Evolutionary conservation across 2,329 filamentous ascomycete genomes (phyloP), one percentile per base, ranked within the genome.

Genomic region (Cladophialophora chaetospira): DNA sequence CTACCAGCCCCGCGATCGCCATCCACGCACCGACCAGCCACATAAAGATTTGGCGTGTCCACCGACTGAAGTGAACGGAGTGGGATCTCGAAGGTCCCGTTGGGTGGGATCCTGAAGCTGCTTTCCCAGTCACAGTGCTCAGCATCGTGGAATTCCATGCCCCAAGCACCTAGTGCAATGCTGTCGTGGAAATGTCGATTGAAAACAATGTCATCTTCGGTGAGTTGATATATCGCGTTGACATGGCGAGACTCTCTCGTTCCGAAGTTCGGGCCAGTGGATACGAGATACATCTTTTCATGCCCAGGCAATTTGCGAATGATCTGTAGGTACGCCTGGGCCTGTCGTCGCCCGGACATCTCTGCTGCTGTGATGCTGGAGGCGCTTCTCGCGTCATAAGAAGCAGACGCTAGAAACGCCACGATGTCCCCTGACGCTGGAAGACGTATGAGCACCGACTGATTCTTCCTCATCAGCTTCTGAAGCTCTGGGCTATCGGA

Each of bases 251-350:
- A 57, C 28, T 57, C 54, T 36, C 54, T 26, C 6, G 54, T 52
- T 4, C 54, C 54, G 38, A 57, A 57, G 23, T 57, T 57, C 1
- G 54, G 54, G 13, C 54, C 54, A n/a, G 54, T 25, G 11, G 54
- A 57, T 2, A 47, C 54, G 29, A 57, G 48, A 38, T 57, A 57
- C 47, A 57, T 57, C 8, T 47, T 57, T 28, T 57, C 54, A 29
- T 57, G 54, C 4, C 54, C 54, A n/a, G 38, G 54, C 26, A 57
- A 35, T 25, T 46, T 52, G 19, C 54, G 54, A 15, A 57, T 47
- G 8, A 53, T 47, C 6, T 57, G 47, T 4, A 57, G 47, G 31
- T 57, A 57, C 4, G 40, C 46, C 31, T 51, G 42, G 3, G 54
- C 54, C n/a, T 57, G 54, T 33, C 35, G 31, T 25, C 54, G 10